A percentile compares a stretch with the other conserved stretches of the same genome.
phyloP scores from a whole-genome alignment of 1,284 basidiomycete genomes.

The Sanghuangporus sanghuang region DNA sequence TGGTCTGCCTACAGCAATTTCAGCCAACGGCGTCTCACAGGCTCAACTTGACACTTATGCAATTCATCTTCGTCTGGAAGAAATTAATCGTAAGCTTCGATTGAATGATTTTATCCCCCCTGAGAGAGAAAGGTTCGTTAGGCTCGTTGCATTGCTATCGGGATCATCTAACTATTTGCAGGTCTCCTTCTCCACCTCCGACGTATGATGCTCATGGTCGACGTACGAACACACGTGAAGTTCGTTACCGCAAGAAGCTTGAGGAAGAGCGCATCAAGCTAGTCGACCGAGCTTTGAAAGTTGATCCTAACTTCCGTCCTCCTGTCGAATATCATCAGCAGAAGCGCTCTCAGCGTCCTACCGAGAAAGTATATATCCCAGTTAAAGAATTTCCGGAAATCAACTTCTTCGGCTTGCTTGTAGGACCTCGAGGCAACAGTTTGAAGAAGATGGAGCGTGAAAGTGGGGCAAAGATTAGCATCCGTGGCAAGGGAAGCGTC shows the following conservation, averaged over 20 bases:
- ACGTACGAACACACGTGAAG: constrained; percentile 96
- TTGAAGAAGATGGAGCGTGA: constrained; percentile 99
- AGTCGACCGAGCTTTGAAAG: constrained; percentile 94
- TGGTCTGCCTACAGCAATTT: constrained; percentile 88
- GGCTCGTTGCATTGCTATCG: background rate
- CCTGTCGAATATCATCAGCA: constrained; percentile 95
- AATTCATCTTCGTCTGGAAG: constrained; percentile 90
- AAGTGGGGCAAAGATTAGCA: constrained; percentile 97
- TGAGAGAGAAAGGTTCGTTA: constrained; percentile 78
- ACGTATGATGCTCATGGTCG: constrained; percentile 97
- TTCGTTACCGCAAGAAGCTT: constrained; percentile 95
- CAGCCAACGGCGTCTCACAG: constrained; percentile 85
- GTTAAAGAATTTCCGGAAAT: constrained; percentile 99
- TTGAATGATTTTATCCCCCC: constrained; percentile 95
- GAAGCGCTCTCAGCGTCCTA: constrained; percentile 85
- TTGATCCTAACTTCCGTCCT: constrained; percentile 95
- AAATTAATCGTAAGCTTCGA: constrained; percentile 93
- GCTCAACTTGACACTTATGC: constrained; percentile 94
- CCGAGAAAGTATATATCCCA: constrained; percentile 98
- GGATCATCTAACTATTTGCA: constrained; percentile 26
- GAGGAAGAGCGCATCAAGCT: constrained; percentile 95
- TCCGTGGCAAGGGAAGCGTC: constrained; percentile 96
- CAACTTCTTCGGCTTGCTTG: constrained; percentile 98
- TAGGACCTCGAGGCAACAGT: constrained; percentile 97
- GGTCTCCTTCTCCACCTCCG: constrained; percentile 94